Evolutionary conservation across 2,329 filamentous ascomycete species (phyloP), one percentile per base, ranked within the genome.

Genomic region (Pseudogymnoascus sp.): DNA sequence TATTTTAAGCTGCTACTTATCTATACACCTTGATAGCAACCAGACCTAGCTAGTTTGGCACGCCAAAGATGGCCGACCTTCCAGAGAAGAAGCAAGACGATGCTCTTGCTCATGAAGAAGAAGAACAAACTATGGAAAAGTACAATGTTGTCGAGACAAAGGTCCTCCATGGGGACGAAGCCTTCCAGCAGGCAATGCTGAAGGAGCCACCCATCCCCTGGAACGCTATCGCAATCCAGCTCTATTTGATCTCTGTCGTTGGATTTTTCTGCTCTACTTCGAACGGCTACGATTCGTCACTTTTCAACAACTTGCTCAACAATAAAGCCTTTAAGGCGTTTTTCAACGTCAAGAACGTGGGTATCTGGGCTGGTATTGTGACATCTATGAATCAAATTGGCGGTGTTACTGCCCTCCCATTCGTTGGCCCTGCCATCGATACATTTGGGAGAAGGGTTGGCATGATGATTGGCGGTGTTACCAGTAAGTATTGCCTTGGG

Each of bases 341-440:
- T 59, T 80, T 77, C 64, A 64, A 72, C 8, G 74, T 75, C 33
- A 67, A 74, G 59, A 76, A 76, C 68, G 74, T 73, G 39, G 79
- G 79, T 37, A 74, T 79, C 39, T 78, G 77, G 72, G 76, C 78
- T n/a, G 80, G 79, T 33, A 76, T 81, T 64, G 75, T 82, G 42
- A 77, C 78, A 12, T 76, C 78, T 63, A 81, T 80, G 74, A 81
- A 81, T 72, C 78, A 80, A 60, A 77, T 82, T 63, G 80, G 80
- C 64, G 76, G 76, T 67, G 75, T 81, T 61, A 74, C 74, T 18
- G 78, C 77, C 25, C 71, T 78, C n/a, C 78, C 77, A 29, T 77
- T 80, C 61, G 75, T 78, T 60, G 79, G 78, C 9, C 78, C 78
- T 4, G 67, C 74, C 40, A 74, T 78, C 40, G 79, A 82, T 68